Percentiles rank a stretch among this genome's conserved stretches.
phyloP scores from a whole-genome alignment of 2,329 filamentous ascomycete genomes.

The Neocucurbitaria cava region DNA sequence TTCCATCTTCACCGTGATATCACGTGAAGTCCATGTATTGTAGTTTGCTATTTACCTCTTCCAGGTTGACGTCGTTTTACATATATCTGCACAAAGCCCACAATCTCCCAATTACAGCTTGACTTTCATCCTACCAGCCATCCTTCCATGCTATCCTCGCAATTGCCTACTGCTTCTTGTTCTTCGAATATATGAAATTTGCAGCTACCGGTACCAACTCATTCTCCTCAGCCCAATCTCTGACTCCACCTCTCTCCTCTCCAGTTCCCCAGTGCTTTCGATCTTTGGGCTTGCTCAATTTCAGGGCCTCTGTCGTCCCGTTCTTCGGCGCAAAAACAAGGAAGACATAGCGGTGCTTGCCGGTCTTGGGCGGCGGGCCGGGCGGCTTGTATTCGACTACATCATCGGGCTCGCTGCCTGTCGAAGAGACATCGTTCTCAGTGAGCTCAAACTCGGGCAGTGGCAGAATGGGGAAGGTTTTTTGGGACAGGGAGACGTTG shows the following conservation, averaged over 20 bases:
- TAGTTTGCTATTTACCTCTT: too few relatives aligned
- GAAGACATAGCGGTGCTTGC: conserved; percentile 65
- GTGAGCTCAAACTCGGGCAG: conserved; percentile 30
- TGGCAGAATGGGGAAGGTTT: conserved; percentile 31
- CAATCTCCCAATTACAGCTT: too few relatives aligned
- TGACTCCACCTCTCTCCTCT: conserved; percentile 57
- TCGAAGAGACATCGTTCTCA: conserved; percentile 7
- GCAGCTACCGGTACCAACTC: conserved; percentile 55
- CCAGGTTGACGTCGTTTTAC: too few relatives aligned
- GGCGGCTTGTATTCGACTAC: conserved; percentile 61
- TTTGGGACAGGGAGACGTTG: conserved; percentile 39
- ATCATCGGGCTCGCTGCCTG: conserved; percentile 39
- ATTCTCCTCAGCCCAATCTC: conserved; percentile 59
- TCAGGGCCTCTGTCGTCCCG: conserved; percentile 50
- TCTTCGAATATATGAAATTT: conserved; percentile 57
- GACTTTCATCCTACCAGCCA: too few relatives aligned
- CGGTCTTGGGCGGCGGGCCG: conserved; percentile 62
- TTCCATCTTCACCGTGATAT: too few relatives aligned
- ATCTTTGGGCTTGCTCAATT: conserved; percentile 57
- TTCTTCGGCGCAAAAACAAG: conserved; percentile 57
- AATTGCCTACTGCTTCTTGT: conserved; percentile 56
- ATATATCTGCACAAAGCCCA: not conserved
- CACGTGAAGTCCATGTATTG: too few relatives aligned
- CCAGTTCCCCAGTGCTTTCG: conserved; percentile 64
- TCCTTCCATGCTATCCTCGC: not conserved